Base-by-base conservation (phyloP, 129 eudicot species). In the Tanacetum coccineum region DNA sequence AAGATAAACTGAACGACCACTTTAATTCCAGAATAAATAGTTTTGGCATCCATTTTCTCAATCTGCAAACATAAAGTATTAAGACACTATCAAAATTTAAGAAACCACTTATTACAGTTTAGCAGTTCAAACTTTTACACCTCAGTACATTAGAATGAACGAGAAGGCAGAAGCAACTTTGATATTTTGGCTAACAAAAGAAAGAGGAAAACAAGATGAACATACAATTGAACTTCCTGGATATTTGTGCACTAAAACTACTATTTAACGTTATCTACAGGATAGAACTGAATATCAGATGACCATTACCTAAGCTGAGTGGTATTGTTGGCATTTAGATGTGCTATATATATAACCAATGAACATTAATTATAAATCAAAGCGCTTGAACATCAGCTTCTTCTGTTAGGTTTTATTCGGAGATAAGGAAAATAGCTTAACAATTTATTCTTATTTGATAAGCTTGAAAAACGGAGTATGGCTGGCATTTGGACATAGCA, bases 21-120 rank as follows among this genome's bases (percentile, higher is more conserved):
- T 54, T 70, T 79, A 65, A 87, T 66, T 58, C 83, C 77, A 12
- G 87, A 82, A 83, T 78, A 93, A 25, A 93, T 77, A 71, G 79
- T 71, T 74, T 86, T 89, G 15, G 92, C 89, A 75, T 86, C 81
- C 70, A 79, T 70, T 66, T 59, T 62, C 74, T 80, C 83, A 14
- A 49, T 58, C 96, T 92, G 89, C 25, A 74, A 64, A 48, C 25
- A 55, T 32, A 67, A 70, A 40, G 59, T 26, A 68, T 36, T 9
- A 15, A 78, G 73, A 51, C 10, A 46, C 26, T 21, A 17, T 55
- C 20, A 67, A 22, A 62, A 57, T 22, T 47, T 47, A 11, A 15
- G 45, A 75, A 28, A 52, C 14, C 1, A 67, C 11, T 13, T 22
- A 13, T 6, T 0, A 48, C 15, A 48, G 0, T 12, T 48, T 49